A percentile compares a stretch with the other conserved stretches of the same genome.
phyloP scores from a whole-genome alignment of 192 early-diverging fungal species.

The Phlyctochytrium arcticum region DNA sequence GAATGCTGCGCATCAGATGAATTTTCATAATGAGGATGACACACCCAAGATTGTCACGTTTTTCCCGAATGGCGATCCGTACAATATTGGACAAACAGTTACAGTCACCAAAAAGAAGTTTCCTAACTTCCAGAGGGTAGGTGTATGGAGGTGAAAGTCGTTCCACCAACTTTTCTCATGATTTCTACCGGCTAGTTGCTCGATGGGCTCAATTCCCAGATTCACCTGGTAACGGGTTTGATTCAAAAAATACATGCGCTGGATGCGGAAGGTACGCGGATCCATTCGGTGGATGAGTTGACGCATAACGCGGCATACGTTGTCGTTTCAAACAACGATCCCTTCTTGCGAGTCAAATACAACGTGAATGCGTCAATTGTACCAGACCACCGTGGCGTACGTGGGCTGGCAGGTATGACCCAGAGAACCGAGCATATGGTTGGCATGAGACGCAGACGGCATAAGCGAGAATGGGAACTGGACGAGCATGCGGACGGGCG shows the following conservation, averaged over 20 bases:
- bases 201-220: slow-evolving; percentile 41
- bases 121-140: slow-evolving; percentile 39
- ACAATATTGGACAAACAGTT: slow-evolving; percentile 43
- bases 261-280: slow-evolving; percentile 5
- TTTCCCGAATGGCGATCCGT: slow-evolving; percentile 50
- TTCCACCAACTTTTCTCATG: no score
- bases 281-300: slow-evolving; percentile 22
- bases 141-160: no score
- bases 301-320: slow-evolving; percentile 31
- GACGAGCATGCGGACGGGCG: background rate
- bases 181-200: slow-evolving; percentile 42
- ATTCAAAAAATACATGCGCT: slow-evolving; percentile 36
- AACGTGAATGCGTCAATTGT: slow-evolving; percentile 34
- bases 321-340: slow-evolving; percentile 40
- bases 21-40: slow-evolving; percentile 2
- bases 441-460: background rate
- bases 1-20: background rate
- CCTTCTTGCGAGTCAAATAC: slow-evolving; percentile 37
- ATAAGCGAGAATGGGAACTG: background rate
- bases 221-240: slow-evolving; percentile 29
- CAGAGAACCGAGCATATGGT: background rate
- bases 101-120: slow-evolving; percentile 34
- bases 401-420: background rate
- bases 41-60: slow-evolving; percentile 32
- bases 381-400: background rate